Percentiles rank a stretch among this genome's conserved stretches.
Conservation (phyloP, 495 filamentous ascomycete genomes). For the Aspergillus baeticus region DNA sequence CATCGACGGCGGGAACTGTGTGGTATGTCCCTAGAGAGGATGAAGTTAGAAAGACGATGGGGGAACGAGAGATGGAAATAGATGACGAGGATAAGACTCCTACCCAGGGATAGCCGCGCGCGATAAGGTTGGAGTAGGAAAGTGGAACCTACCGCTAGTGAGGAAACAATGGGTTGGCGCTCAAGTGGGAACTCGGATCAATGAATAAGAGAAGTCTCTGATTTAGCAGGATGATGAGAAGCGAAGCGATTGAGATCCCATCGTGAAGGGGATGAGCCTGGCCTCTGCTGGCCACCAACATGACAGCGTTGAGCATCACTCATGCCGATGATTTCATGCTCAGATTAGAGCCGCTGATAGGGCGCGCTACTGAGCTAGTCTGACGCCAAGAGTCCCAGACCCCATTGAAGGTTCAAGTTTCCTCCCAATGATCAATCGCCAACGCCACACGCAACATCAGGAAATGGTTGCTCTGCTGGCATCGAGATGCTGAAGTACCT, state of each 20-base stretch:
- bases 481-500: too few species aligned
- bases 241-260: not conserved
- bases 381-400: not conserved
- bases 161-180: not conserved
- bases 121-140: constrained; percentile 12
- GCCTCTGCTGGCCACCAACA: not conserved
- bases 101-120: not conserved
- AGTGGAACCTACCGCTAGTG: constrained; percentile 9
- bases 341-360: constrained; percentile 6
- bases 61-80: not conserved
- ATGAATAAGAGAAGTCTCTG: not conserved
- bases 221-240: not conserved
- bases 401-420: too few species aligned
- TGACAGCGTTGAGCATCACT: constrained; percentile 1
- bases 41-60: constrained; percentile 1
- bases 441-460: too few species aligned
- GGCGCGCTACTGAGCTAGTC: not conserved
- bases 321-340: constrained; percentile 14
- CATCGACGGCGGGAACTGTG: constrained; percentile 29
- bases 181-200: not conserved
- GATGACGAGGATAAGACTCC: not conserved
- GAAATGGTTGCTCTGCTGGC: too few species aligned
- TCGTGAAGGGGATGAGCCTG: not conserved
- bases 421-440: too few species aligned
- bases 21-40: not conserved